Evolutionary conservation across 169 alveolate species (phyloP), one percentile per base, ranked within the genome.

Genomic region (Babesia divergens): DNA sequence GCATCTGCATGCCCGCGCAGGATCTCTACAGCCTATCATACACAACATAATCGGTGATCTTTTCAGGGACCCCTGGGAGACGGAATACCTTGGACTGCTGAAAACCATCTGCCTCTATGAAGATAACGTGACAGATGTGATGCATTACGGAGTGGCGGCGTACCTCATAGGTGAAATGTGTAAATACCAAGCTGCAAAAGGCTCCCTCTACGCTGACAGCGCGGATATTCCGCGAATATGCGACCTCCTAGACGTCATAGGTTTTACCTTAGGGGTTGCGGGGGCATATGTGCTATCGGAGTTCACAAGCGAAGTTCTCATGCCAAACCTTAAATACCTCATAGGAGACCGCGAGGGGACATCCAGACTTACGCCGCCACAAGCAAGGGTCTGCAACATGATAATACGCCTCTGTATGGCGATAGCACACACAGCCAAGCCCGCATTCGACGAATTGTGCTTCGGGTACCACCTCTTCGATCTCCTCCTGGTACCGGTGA

Each of bases 311-410:
- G 55, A 49, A 13, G n/a, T 55, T 9, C 59, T 74, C 29, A 55
- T 74, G 8, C 84, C 84, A 1, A 74, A 62, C 54, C 51, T 74
- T 4, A 74, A 74, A 40, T 26, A 20, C 52, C 70, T 74, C 14
- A 74, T 74, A 13, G 77, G 84, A 20, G 84, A 74, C 28, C 62
- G 84, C 26, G 53, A 59, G 42, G 70, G 76, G 32, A 74, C 84
- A 13, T 16, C 71, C 32, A 52, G 77, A 28, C 50, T 74, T 6
- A 55, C 59, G 29, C 28, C n/a, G n/a, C 46, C 46, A 26, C 60
- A 74, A 59, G 49, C 84, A 24, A 26, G 47, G 34, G n/a, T 74
- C 13, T 55, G 74, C 26, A 35, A 44, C 32, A 16, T 29, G 22
- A 3, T 62, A 14, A 38, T 74, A 28, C 58, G 54, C 11, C 52